These are phyloP conservation scores for Cercospora janseana DNA, from an alignment of 2,329 filamentous ascomycete genomes.

Conservation along the genomic window DNA sequence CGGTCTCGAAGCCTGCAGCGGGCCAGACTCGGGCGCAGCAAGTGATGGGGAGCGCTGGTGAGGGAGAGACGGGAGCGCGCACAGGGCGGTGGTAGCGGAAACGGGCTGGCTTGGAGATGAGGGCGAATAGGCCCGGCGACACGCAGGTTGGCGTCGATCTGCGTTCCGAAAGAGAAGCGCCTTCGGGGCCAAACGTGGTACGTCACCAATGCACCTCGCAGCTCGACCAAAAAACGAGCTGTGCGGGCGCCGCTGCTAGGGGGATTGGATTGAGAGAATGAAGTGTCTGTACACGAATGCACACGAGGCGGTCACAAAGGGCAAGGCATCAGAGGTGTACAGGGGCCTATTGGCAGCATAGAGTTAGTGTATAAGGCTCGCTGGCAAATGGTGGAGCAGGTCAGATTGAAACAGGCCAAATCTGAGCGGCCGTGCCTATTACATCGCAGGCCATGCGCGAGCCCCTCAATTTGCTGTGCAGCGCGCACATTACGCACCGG, in stretches of 20 bases:
- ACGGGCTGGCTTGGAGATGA: slow-evolving; percentile 13
- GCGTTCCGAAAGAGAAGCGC: slow-evolving; percentile 7
- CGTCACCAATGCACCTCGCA: slow-evolving; percentile 10
- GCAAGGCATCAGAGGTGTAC: slow-evolving; percentile 3
- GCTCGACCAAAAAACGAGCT: neutral
- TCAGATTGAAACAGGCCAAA: slow-evolving; percentile 8
- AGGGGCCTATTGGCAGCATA: slow-evolving; percentile 2
- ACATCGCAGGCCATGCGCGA: neutral
- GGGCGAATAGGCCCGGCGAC: slow-evolving; percentile 6
- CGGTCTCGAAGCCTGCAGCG: neutral
- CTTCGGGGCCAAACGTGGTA: slow-evolving; percentile 2
- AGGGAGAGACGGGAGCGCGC: neutral
- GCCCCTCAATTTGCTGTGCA: slow-evolving; percentile 1
- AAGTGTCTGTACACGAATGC: neutral
- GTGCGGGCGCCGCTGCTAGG: too few relatives aligned
- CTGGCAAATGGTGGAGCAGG: neutral
- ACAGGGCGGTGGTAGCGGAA: slow-evolving; percentile 13
- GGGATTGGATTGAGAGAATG: neutral
- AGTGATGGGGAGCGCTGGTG: neutral
- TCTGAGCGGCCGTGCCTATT: neutral
- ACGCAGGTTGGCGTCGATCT: slow-evolving; percentile 12
- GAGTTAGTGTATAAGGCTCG: neutral
- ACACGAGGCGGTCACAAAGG: slow-evolving; percentile 4
- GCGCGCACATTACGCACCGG: neutral
- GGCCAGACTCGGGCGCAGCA: slow-evolving; percentile 10